These are phyloP conservation scores for Tylopilus intermedius DNA, from an alignment of 768 basidiomycete species.

Conservation along the genomic window DNA sequence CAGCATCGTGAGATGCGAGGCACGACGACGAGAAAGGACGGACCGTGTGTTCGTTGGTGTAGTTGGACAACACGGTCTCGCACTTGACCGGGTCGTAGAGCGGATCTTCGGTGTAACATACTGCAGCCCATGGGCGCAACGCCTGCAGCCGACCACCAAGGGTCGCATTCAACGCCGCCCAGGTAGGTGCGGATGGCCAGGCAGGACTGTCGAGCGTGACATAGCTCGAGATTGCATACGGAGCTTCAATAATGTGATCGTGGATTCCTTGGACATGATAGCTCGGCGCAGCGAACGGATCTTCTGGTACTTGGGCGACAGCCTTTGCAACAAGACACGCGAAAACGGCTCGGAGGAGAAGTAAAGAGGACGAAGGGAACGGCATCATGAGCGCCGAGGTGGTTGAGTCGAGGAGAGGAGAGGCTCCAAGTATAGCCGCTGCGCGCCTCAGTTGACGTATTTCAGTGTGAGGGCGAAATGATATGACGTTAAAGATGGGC, in stretches of 20 bases:
- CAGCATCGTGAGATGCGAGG: too few relatives aligned
- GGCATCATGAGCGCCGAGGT: neutral
- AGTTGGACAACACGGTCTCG: constrained; percentile 7
- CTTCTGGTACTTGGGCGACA: neutral
- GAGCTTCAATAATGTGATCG: neutral
- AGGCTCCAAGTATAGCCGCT: neutral
- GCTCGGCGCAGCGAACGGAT: neutral
- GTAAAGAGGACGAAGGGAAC: neutral
- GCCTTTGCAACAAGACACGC: neutral
- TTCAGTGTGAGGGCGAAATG: neutral
- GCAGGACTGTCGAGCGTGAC: neutral
- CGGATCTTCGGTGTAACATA: neutral
- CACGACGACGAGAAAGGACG: neutral
- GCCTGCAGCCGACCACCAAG: constrained; percentile 9
- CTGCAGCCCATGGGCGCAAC: constrained; percentile 18
- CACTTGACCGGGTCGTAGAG: constrained; percentile 9
- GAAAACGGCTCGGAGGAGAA: neutral
- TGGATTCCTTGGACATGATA: neutral
- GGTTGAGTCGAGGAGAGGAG: neutral
- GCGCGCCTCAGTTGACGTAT: neutral
- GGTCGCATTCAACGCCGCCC: constrained; percentile 9
- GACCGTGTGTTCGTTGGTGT: constrained; percentile 8
- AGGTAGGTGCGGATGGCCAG: constrained; percentile 10
- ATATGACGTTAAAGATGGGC: neutral
- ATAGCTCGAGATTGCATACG: neutral